These are phyloP conservation scores for Climacium dendroides DNA, from an alignment of 225 moss, liverwort and hornwort genomes.

Conservation along the genomic window DNA sequence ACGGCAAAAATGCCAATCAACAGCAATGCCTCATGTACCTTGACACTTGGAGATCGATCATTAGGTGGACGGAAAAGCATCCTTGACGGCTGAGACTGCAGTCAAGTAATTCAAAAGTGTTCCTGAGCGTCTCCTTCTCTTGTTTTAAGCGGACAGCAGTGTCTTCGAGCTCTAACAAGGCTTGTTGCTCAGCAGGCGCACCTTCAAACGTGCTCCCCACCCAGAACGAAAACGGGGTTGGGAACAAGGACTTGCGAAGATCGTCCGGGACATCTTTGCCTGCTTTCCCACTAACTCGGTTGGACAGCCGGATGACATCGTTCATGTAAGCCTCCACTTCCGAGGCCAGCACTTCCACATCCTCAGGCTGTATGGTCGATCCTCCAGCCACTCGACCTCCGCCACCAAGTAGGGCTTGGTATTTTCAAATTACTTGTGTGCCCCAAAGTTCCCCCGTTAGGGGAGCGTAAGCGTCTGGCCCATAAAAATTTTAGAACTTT, in stretches of 20 bases:
- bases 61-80: constrained; percentile 81
- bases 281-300: constrained; percentile 85
- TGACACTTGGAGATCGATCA: neutral
- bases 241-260: constrained; percentile 78
- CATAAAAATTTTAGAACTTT: too few species aligned
- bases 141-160: constrained; percentile 85
- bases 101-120: constrained; percentile 91
- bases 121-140: constrained; percentile 88
- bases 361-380: constrained; percentile 84
- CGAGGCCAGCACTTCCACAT: constrained; percentile 69
- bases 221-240: constrained; percentile 98
- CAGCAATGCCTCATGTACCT: too few species aligned
- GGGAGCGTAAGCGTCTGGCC: too few species aligned
- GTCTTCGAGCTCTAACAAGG: constrained; percentile 82
- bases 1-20: too few species aligned
- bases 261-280: constrained; percentile 84
- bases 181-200: constrained; percentile 96
- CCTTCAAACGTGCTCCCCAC: constrained; percentile 98
- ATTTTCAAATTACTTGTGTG: too few species aligned
- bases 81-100: constrained; percentile 95
- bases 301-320: constrained; percentile 92
- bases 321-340: constrained; percentile 98
- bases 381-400: constrained; percentile 89
- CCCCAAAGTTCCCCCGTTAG: too few species aligned
- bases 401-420: constrained; percentile 95